A percentile compares a stretch with the other conserved stretches of the same genome.
These are phyloP conservation scores for Mycosphaerella sp. DNA, from an alignment of 2,329 filamentous ascomycete genomes.

Conservation along the genomic window DNA sequence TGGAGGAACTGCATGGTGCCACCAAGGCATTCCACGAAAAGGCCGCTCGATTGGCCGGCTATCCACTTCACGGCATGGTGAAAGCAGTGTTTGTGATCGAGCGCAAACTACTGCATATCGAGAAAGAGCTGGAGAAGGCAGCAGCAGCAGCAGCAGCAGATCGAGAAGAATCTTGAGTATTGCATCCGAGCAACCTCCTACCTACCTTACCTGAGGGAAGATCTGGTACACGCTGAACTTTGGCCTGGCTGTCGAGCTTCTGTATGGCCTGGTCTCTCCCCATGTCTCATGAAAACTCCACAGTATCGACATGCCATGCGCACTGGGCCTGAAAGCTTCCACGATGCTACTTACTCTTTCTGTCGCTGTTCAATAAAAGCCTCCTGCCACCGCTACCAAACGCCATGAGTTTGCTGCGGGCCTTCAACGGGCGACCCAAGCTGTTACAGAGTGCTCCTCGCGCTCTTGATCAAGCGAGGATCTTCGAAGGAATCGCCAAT, in stretches of 20 bases:
- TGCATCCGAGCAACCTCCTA: not conserved
- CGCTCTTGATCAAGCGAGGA: constrained; percentile 3
- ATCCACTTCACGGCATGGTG: constrained; percentile 47
- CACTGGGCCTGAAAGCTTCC: constrained; percentile 19
- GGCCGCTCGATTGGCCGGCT: constrained; percentile 45
- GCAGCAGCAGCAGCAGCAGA: not conserved
- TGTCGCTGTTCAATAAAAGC: constrained; percentile 12
- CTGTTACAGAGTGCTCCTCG: constrained; percentile 10
- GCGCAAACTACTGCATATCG: constrained; percentile 37
- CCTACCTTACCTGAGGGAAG: not conserved
- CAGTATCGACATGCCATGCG: constrained; percentile 11
- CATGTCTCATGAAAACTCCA: constrained; percentile 17
- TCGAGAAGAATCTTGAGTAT: constrained; percentile 12
- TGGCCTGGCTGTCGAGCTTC: not conserved
- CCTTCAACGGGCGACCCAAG: constrained; percentile 7
- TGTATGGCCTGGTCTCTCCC: constrained; percentile 14
- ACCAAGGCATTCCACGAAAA: constrained; percentile 46
- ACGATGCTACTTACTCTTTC: constrained; percentile 6
- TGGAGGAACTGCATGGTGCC: constrained; percentile 41
- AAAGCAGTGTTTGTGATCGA: constrained; percentile 48
- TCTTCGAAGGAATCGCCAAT: not conserved
- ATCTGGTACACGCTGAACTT: constrained; percentile 9
- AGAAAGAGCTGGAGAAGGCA: constrained; percentile 25
- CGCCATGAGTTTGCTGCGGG: constrained; percentile 6
- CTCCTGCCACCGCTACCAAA: constrained; percentile 14